Evolutionary conservation across 176 grass and related monocot genomes (phyloP).

Genomic region (Rhynchospora tenuis): DNA sequence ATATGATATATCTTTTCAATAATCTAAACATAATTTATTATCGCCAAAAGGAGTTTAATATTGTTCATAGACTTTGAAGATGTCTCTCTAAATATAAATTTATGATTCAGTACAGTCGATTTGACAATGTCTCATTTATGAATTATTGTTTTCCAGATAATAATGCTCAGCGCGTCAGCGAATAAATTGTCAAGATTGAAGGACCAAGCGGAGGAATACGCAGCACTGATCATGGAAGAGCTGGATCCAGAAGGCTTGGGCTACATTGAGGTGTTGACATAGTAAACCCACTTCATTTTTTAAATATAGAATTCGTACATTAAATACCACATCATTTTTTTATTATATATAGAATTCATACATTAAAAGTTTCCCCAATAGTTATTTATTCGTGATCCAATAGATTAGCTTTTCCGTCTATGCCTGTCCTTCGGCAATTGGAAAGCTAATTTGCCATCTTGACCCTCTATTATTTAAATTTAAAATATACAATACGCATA

Average conservation of each 20-base stretch:
- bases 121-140: background rate
- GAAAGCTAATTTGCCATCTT: background rate
- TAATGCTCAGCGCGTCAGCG: conserved; percentile 93
- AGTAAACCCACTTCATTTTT: conserved; percentile 6
- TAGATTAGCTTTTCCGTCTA: background rate
- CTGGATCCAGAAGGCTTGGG: conserved; percentile 86
- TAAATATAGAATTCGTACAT: background rate
- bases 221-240: conserved; percentile 97
- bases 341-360: background rate
- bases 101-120: background rate
- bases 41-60: background rate
- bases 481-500: too few relatives aligned
- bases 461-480: background rate
- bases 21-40: background rate
- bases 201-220: conserved; percentile 95
- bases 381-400: background rate
- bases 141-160: conserved; percentile 47
- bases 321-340: background rate
- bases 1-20: background rate
- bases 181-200: conserved; percentile 87
- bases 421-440: background rate
- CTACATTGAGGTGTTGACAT: conserved; percentile 63
- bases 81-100: background rate
- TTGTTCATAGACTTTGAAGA: conserved; percentile 9
- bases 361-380: background rate